Conservation (phyloP, 1,139 yeast genomes). For the Yamadazyma mexicana region DNA sequence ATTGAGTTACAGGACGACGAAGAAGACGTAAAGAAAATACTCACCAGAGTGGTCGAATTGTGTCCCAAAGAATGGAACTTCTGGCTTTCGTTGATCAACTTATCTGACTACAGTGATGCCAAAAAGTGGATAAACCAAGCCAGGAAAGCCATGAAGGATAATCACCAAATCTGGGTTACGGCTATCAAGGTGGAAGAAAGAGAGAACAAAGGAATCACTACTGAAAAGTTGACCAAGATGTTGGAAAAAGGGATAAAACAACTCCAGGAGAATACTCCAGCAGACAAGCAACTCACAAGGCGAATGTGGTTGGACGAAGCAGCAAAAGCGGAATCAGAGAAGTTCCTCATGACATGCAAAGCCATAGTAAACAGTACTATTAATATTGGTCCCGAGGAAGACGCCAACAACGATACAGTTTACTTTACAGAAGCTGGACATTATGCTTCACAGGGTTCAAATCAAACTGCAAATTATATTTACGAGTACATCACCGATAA, state of each 20-base stretch:
- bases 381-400: constrained; percentile 10
- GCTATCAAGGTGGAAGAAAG: constrained; percentile 74
- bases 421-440: constrained; percentile 44
- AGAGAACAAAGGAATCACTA: constrained; percentile 29
- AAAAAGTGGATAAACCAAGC: constrained; percentile 59
- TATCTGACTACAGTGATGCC: constrained; percentile 50
- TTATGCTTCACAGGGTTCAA: constrained; percentile 24
- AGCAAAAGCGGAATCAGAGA: constrained; percentile 34
- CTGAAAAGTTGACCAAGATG: constrained; percentile 40
- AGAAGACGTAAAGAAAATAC: constrained; percentile 52
- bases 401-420: constrained; percentile 2
- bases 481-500: constrained; percentile 39
- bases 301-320: constrained; percentile 49
- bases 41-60: constrained; percentile 67
- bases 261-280: constrained; percentile 21
- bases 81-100: constrained; percentile 56
- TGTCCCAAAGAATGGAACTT: constrained; percentile 64
- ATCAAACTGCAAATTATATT: constrained; percentile 45
- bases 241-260: constrained; percentile 56
- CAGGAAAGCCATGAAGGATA: constrained; percentile 50
- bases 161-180: constrained; percentile 67
- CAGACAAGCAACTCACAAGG: constrained; percentile 23
- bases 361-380: constrained; percentile 34
- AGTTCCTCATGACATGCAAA: constrained; percentile 33
- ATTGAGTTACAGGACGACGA: constrained; percentile 50